Evolutionary conservation across 257 asterid species (phyloP).

Genomic region (Haberlea rhodopensis): DNA sequence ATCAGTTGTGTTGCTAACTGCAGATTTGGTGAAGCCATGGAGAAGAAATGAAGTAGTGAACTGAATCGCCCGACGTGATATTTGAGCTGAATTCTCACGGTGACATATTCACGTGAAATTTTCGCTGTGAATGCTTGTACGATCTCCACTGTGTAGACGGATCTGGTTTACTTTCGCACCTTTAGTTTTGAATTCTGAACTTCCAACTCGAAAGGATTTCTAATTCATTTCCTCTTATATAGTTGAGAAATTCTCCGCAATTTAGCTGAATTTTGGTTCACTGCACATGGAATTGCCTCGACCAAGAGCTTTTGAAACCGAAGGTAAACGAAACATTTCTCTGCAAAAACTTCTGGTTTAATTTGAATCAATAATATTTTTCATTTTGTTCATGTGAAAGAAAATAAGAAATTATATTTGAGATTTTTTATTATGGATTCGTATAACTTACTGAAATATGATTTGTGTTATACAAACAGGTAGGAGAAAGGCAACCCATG

Average conservation of each 20-base stretch:
- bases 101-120: background rate
- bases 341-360: background rate
- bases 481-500: slow-evolving; percentile 78
- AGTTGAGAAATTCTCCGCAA: background rate
- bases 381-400: background rate
- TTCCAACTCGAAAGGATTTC: background rate
- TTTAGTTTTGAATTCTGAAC: background rate
- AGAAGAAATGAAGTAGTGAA: slow-evolving; percentile 10
- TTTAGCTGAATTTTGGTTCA: background rate
- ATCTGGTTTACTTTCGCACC: slow-evolving; percentile 31
- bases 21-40: slow-evolving; percentile 30
- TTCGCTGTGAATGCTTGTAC: slow-evolving; percentile 32
- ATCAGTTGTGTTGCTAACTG: slow-evolving; percentile 36
- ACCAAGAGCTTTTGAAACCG: slow-evolving; percentile 51
- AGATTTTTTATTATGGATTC: background rate
- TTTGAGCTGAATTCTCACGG: slow-evolving; percentile 18
- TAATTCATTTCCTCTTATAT: background rate
- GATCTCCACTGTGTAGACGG: slow-evolving; percentile 40
- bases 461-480: slow-evolving; percentile 33
- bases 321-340: slow-evolving; percentile 42
- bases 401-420: background rate
- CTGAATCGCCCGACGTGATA: background rate
- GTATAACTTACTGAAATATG: background rate
- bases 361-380: background rate
- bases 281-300: slow-evolving; percentile 74